Evolutionary conservation across 345 rosid species (phyloP).

Genomic region (Dipteronia sinensis): DNA sequence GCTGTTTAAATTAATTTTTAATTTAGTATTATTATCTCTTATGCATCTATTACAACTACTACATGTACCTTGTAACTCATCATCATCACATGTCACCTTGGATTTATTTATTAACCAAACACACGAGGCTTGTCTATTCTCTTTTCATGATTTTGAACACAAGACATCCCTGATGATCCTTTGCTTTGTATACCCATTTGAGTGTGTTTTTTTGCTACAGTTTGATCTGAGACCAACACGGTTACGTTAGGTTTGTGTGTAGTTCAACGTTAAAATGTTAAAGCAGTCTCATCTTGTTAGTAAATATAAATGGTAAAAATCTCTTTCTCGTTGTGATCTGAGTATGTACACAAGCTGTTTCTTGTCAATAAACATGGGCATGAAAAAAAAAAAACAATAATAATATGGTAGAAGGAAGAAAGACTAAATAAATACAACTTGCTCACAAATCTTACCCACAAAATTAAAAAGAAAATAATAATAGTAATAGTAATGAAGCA

Average conservation of each 20-base stretch:
- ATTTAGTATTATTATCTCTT: neutral
- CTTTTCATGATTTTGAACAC: neutral
- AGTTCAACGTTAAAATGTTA: too few species aligned
- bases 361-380: too few species aligned
- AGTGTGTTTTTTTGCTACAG: too few species aligned
- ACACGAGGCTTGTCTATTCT: constrained; percentile 19
- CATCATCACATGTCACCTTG: neutral
- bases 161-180: neutral
- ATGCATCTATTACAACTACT: neutral
- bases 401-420: too few species aligned
- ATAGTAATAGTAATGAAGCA: neutral
- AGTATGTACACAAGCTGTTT: too few species aligned
- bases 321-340: too few species aligned
- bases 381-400: too few species aligned
- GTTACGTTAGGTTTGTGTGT: too few species aligned
- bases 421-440: neutral
- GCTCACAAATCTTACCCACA: neutral
- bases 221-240: too few species aligned
- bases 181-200: too few species aligned
- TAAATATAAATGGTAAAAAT: too few species aligned
- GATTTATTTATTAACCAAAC: constrained; percentile 17
- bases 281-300: too few species aligned
- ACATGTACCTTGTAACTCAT: neutral
- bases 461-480: neutral
- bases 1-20: neutral